phyloP scores from a whole-genome alignment of 2,329 filamentous ascomycete species.

The Xylariales sp. region DNA sequence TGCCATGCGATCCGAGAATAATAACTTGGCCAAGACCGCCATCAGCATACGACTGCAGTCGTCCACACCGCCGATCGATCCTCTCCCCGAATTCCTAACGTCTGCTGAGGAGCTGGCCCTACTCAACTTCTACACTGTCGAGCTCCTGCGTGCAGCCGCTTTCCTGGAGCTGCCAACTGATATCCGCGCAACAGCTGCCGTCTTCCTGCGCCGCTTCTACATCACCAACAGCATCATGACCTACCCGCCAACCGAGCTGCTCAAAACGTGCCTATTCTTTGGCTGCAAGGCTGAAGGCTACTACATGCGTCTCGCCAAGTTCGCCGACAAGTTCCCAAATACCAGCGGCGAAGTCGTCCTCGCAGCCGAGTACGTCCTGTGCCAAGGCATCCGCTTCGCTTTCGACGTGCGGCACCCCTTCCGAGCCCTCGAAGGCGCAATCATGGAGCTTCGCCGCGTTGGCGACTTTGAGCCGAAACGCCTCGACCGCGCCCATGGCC shows the following conservation, averaged over 20 bases:
- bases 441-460: conserved; percentile 74
- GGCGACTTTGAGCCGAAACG: conserved; percentile 54
- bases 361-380: conserved; percentile 87
- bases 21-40: conserved; percentile 63
- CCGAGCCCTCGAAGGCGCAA: conserved; percentile 77
- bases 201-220: conserved; percentile 93
- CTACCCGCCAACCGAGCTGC: conserved; percentile 84
- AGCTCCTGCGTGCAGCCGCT: conserved; percentile 52
- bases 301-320: conserved; percentile 62
- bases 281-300: conserved; percentile 88
- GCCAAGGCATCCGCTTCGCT: conserved; percentile 87
- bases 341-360: conserved; percentile 78
- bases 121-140: conserved; percentile 69
- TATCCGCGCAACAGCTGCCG: conserved; percentile 69
- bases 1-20: conserved; percentile 72
- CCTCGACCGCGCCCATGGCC: conserved; percentile 62
- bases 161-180: conserved; percentile 48
- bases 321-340: conserved; percentile 65
- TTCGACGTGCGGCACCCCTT: conserved; percentile 92
- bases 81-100: conserved; percentile 72
- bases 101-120: conserved; percentile 78
- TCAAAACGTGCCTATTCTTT: conserved; percentile 88
- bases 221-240: conserved; percentile 94
- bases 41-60: conserved; percentile 52
- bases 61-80: conserved; percentile 45